phyloP scores from a whole-genome alignment of 169 alveolate genomes.

The Neospora caninum region DNA sequence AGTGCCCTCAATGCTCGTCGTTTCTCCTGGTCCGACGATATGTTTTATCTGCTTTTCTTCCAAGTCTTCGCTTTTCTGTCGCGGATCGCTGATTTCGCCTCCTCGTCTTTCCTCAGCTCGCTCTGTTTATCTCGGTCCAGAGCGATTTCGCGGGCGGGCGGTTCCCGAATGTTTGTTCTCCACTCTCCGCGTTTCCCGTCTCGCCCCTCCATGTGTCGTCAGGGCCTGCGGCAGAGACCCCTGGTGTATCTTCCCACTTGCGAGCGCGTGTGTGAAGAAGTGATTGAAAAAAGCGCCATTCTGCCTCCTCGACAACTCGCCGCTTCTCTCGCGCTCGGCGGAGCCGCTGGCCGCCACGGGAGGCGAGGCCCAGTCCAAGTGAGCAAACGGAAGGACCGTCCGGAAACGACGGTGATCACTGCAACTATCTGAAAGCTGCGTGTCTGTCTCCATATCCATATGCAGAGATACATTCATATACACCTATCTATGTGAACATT shows the following conservation, averaged over 20 bases:
- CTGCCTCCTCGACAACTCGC: conserved; percentile 22
- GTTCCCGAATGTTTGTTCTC: background rate
- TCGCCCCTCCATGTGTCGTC: background rate
- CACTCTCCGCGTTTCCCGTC: background rate
- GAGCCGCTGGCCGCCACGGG: background rate
- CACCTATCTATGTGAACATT: too few species aligned
- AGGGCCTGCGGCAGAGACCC: conserved; percentile 64
- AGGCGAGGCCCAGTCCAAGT: conserved; percentile 40
- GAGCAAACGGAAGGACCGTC: background rate
- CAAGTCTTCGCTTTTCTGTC: too few species aligned
- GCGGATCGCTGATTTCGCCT: too few species aligned
- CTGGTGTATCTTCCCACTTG: conserved; percentile 68
- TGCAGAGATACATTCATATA: too few species aligned
- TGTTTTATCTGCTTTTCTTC: too few species aligned
- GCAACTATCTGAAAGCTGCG: too few species aligned
- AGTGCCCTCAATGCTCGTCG: too few species aligned
- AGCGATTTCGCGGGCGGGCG: background rate
- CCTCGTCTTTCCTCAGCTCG: too few species aligned
- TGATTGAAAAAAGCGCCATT: conserved; percentile 57
- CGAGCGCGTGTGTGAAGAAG: conserved; percentile 66
- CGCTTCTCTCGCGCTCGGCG: background rate
- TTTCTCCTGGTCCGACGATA: too few species aligned
- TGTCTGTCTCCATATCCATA: too few species aligned
- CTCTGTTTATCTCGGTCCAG: too few species aligned
- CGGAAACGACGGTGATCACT: too few species aligned